These are phyloP conservation scores for Brassica hybrid DNA, from an alignment of 441 rosid species.

Conservation along the genomic window DNA sequence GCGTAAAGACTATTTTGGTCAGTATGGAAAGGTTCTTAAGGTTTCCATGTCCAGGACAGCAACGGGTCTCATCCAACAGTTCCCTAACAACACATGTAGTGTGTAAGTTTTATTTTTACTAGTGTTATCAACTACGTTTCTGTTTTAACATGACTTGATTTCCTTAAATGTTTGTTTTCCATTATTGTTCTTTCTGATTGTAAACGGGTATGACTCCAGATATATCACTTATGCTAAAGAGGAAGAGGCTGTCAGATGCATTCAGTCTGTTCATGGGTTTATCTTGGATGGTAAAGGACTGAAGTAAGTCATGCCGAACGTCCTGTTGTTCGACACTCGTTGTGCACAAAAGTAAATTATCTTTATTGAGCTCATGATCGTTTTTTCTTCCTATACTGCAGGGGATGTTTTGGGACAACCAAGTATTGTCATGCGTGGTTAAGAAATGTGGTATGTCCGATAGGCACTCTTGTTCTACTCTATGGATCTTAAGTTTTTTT, in stretches of 20 bases:
- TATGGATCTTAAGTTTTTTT: neutral
- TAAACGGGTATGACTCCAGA: slow-evolving; percentile 30
- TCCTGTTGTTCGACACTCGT: neutral
- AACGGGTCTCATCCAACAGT: slow-evolving; percentile 71
- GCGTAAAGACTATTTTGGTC: slow-evolving; percentile 73
- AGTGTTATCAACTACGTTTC: slow-evolving; percentile 28
- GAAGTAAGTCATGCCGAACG: slow-evolving; percentile 43
- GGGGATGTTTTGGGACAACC: slow-evolving; percentile 69
- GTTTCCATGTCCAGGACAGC: slow-evolving; percentile 83
- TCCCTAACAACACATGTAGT: slow-evolving; percentile 75
- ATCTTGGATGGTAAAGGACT: slow-evolving; percentile 56
- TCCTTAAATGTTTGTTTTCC: neutral
- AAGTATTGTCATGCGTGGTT: slow-evolving; percentile 74
- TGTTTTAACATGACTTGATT: neutral
- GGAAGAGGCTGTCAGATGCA: slow-evolving; percentile 65
- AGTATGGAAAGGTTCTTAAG: slow-evolving; percentile 82
- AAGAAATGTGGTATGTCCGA: slow-evolving; percentile 50
- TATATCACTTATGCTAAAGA: slow-evolving; percentile 62
- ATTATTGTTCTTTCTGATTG: slow-evolving; percentile 3
- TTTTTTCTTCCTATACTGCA: slow-evolving; percentile 14
- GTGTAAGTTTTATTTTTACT: too few relatives aligned
- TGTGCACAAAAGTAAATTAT: slow-evolving; percentile 1
- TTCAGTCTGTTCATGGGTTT: slow-evolving; percentile 60
- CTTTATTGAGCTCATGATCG: slow-evolving; percentile 8
- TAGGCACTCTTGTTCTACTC: neutral